A percentile compares a stretch with the other conserved stretches of the same genome.
These are phyloP conservation scores for Durio zibethinus DNA, from an alignment of 345 rosid genomes.

Conservation along the genomic window DNA sequence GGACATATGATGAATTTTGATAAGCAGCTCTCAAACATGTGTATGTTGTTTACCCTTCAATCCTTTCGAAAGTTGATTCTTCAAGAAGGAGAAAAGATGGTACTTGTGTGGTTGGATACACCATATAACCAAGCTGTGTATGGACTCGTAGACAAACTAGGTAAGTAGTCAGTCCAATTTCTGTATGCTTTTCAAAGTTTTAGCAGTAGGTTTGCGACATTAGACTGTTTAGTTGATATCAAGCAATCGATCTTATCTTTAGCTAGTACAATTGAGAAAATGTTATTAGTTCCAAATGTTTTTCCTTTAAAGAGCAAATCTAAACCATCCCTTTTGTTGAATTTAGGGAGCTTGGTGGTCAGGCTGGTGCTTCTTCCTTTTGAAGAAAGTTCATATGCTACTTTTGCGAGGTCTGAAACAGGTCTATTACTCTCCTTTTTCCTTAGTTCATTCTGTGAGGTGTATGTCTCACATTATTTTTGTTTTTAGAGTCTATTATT, in stretches of 20 bases:
- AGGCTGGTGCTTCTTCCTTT: constrained; percentile 92
- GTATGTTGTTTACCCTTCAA: constrained; percentile 75
- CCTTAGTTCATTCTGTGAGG: background rate
- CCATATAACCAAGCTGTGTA: constrained; percentile 96
- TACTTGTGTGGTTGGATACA: constrained; percentile 94
- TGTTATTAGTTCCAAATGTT: background rate
- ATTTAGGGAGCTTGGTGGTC: constrained; percentile 89
- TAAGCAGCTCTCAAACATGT: constrained; percentile 77
- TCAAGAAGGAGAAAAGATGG: constrained; percentile 94
- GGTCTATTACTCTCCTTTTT: constrained; percentile 70
- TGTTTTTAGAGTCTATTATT: background rate
- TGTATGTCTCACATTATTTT: background rate
- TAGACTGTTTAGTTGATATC: constrained; percentile 13
- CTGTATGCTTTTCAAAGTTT: constrained; percentile 3
- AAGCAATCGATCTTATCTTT: constrained; percentile 12
- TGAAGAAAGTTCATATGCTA: constrained; percentile 91
- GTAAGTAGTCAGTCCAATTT: constrained; percentile 33
- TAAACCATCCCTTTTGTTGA: constrained; percentile 12
- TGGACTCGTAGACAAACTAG: constrained; percentile 91
- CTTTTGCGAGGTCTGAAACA: constrained; percentile 98
- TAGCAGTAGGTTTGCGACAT: background rate
- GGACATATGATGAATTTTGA: constrained; percentile 52
- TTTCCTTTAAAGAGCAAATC: constrained; percentile 3
- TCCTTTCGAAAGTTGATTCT: constrained; percentile 84
- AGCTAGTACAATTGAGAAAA: constrained; percentile 8